Evolutionary conservation across 805 yeast genomes (phyloP).

Genomic region (Starmerella geochares): DNA sequence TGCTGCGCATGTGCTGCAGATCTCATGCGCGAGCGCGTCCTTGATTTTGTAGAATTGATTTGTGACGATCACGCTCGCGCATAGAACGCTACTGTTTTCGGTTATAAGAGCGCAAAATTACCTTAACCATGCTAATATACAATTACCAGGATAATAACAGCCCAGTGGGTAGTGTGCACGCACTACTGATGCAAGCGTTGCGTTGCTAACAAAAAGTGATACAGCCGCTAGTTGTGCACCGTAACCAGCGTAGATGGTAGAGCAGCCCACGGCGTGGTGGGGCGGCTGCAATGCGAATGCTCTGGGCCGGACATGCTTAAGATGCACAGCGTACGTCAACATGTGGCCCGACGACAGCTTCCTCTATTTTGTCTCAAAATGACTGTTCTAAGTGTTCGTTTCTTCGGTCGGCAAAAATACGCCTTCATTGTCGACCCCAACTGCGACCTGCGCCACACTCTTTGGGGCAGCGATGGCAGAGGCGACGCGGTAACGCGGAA

Average conservation of each 20-base stretch:
- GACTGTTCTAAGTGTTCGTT: not conserved
- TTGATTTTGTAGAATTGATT: too few relatives aligned
- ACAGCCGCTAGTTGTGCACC: too few relatives aligned
- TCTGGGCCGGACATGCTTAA: too few relatives aligned
- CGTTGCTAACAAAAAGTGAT: too few relatives aligned
- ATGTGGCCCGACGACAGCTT: too few relatives aligned
- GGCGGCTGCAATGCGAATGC: too few relatives aligned
- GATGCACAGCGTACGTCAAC: too few relatives aligned
- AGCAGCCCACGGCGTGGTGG: too few relatives aligned
- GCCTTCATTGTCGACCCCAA: not conserved
- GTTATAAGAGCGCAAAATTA: not conserved
- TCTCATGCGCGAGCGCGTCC: too few relatives aligned
- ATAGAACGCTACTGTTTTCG: not conserved
- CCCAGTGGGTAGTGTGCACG: not conserved
- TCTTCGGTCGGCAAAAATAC: not conserved
- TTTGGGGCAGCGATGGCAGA: not conserved
- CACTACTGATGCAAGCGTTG: too few relatives aligned
- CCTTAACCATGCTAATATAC: not conserved
- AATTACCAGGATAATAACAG: not conserved
- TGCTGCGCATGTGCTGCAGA: too few relatives aligned
- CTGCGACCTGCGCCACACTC: not conserved
- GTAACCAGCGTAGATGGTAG: too few relatives aligned
- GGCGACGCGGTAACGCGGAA: conserved; percentile 3
- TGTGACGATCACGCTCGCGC: not conserved
- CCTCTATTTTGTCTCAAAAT: not conserved